Base-by-base conservation (phyloP, 2,329 filamentous ascomycete genomes). In the Chrysoporthe puriensis region DNA sequence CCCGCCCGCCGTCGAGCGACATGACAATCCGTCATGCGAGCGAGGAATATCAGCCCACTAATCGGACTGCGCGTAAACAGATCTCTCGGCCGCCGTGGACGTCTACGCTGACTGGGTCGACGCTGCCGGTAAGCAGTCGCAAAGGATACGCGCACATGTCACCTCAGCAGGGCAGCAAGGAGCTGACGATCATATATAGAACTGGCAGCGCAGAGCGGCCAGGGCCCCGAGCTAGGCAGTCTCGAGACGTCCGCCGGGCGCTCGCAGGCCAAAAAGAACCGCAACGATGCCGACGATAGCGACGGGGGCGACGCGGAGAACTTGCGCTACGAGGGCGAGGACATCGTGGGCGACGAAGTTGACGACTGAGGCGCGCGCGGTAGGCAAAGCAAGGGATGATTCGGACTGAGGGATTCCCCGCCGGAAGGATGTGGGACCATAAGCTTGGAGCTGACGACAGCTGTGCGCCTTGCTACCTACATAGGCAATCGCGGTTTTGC, bases 71-170 rank as follows among this genome's bases (percentile, higher is more conserved):
- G 52, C 63, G 57, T 44, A 34, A 21, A 34, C 42, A 97, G 93
- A 96, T 78, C 88, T 98, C 36, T 96, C 93, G 36, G 92, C 92
- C 16, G 88, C 93, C 0, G 94, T 99, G 59, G 96, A 99, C 77
- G 95, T 99, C 8, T 99, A 99, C 77, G 92, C 93, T 44, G 96
- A 98, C 79, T 99, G 96, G 96, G 93, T 99, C 71, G 96, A 99
- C 80, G 96, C 96, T 71, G 83, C 87, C 71, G 84, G 87, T 88
- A 80, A 71, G 81, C 43, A 64, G 46, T 54, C 34, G 61, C 62
- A 48, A 65, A 7, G 14, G 1, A 26, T 16, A 32, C n/a, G 14
- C 21, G 21, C 46, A 40, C 46, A 42, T 16, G 13, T 40, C 34
- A 54, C 13, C 16, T 46, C 58, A n/a, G 50, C 3, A 7, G 32